Evolutionary conservation across 345 rosid genomes (phyloP), one percentile per base, ranked within the genome.

Genomic region (Ceriops tagal): DNA sequence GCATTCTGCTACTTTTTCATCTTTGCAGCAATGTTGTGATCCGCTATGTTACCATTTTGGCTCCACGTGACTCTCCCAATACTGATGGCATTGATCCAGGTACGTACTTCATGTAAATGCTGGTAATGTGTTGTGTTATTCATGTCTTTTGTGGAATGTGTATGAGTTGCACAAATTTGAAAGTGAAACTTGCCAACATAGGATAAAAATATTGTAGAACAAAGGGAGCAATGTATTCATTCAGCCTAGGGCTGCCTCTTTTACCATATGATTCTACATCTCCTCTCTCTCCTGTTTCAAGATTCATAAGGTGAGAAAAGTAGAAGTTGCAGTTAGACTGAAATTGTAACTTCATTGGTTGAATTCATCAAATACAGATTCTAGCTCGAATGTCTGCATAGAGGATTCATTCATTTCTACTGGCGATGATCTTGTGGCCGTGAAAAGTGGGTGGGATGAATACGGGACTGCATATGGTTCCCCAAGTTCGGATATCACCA

Each of bases 11-110:
- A 27, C 16, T 19, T 2, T 61, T 69, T 43, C 32, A 58, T 43
- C 21, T 49, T 78, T 70, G 28, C 89, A 93, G 98, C 68, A 68
- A 93, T 10, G 88, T 93, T 53, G 98, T 93, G 63, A 80, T 93
- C 66, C 92, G 72, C 62, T 82, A 86, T 59, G 91, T 93, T 58
- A 93, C 97, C 60, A 88, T 93, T 80, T 70, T 93, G 80, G 98
- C 98, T 78, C 97, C 98, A 21, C 64, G 53, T 31, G 96, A 86
- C 80, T 93, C 98, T 0, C 98, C 98, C 61, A 93, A 93, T 70
- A 93, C 98, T 5, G 98, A 93, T 81, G 98, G 98, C 71, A 83
- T 93, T 62, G 98, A 93, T 84, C 97, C 98, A 85, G 97, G 98
- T 90, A 80, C 47, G 26, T 30, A 22, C 59, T 1, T 4, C 1